Base-by-base conservation (phyloP, 352 stramenopile genomes). In the Globisporangium megalacanthum region DNA sequence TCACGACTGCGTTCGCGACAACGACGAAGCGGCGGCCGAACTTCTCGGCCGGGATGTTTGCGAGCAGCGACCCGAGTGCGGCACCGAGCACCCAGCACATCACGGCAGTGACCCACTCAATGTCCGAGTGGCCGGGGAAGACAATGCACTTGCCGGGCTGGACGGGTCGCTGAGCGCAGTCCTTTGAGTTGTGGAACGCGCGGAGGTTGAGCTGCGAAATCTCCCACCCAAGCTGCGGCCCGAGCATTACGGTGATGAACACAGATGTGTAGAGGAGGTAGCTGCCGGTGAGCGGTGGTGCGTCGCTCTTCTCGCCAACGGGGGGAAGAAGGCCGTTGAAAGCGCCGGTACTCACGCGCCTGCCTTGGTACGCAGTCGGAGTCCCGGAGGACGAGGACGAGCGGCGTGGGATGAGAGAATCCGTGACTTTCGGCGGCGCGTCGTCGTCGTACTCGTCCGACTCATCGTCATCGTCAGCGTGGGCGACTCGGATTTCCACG, bases 131-230 rank as follows among this genome's bases (percentile, higher is more conserved):
- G 13, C 63, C 64, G 0, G 72, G 66, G 46, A 75, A 80, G 33
- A 80, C 50, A 50, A 75, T 71, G 57, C 72, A 80, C 15, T 56
- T 58, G 11, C 65, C 63, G 9, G 53, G 49, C 13, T 61, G 59
- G 6, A 75, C 66, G 4, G 66, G 68, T 10, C 46, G 47, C 19
- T 60, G 41, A 7, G 42, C 45, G 35, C 72, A 80, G 33, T 72
- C 62, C 20, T 63, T 70, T 6, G 54, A 55, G 54, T 77, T 73
- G 56, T 80, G 61, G 52, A 80, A 80, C 13, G 62, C 54, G 29
- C 60, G 58, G 19, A 75, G 60, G 57, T 80, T 80, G 52, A 80
- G 72, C 49, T 80, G 72, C 44, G 68, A 62, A 36, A 77, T 66
- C 37, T 75, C 55, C 72, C 72, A 80, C 7, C 72, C 69, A 33